A percentile compares a stretch with the other conserved stretches of the same genome.
These are phyloP conservation scores for Calcarisporium arbuscula DNA, from an alignment of 2,329 filamentous ascomycete genomes.

Conservation along the genomic window DNA sequence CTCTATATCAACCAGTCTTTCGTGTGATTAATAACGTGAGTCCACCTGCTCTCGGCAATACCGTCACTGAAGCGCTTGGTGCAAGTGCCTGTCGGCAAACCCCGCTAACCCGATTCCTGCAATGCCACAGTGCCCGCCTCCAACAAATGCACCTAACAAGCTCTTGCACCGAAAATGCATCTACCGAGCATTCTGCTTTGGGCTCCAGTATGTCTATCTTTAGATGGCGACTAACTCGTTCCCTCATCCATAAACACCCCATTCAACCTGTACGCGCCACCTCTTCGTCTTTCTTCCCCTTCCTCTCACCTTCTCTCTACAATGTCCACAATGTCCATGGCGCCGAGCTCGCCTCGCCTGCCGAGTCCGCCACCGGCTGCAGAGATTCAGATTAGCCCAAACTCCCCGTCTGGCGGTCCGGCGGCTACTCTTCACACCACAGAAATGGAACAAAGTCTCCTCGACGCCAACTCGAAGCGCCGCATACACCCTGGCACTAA, in stretches of 20 bases:
- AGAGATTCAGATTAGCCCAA: conserved; percentile 83
- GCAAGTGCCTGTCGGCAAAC: too few species aligned
- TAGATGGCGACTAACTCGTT: too few species aligned
- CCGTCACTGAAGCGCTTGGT: too few species aligned
- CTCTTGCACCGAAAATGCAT: conserved; percentile 15
- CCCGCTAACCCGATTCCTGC: too few species aligned
- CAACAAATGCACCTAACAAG: conserved; percentile 18
- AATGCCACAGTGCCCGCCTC: too few species aligned
- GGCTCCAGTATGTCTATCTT: too few species aligned
- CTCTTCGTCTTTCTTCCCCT: too few species aligned
- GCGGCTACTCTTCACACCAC: conserved; percentile 49
- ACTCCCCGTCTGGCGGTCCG: conserved; percentile 60
- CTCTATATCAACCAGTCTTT: too few species aligned
- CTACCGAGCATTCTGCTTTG: conserved; percentile 13
- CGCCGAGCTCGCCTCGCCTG: conserved; percentile 80
- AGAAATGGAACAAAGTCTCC: conserved; percentile 56
- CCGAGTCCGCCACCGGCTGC: conserved; percentile 92
- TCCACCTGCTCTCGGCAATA: too few species aligned
- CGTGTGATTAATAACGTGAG: too few species aligned
- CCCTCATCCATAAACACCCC: too few species aligned
- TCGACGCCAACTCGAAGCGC: conserved; percentile 69
- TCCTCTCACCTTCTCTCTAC: conserved; percentile 8
- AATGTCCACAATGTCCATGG: conserved; percentile 43
- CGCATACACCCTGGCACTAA: conserved; percentile 90
- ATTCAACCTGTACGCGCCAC: too few species aligned